Base-by-base conservation (phyloP, 805 yeast species). In the Hanseniaspora guilliermondii region DNA sequence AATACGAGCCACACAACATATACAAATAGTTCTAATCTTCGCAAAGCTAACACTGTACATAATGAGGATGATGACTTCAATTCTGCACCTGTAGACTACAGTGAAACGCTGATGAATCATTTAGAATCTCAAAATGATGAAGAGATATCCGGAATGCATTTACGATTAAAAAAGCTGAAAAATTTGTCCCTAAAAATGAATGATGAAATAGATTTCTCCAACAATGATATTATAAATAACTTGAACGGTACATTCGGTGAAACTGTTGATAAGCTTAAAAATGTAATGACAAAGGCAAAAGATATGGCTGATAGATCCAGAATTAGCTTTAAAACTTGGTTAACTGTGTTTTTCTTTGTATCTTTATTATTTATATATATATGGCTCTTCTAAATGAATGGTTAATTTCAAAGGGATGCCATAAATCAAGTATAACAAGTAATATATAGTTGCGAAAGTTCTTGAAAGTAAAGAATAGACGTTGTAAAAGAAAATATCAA, bases 81-180 rank as follows among this genome's bases (percentile, higher is more conserved):
- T 16, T 37, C 47, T 7, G 37, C 40, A 6, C 62, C 65, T 1
- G 60, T 69, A 44, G 78, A 73, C 61, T 76, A 71, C 62, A 70
- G 76, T 14, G 83, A 80, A 44, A 68, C 78, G 27, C 71, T 75
- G 55, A 61, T 81, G 60, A 75, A 83, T 21, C 79, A 77, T 57
- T 63, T 83, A 48, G 89, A 83, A 63, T 73, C 83, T 3, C 89
- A 83, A 62, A 76, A 76, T 57, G 85, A 79, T 36, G 83, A 79
- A 55, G 78, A 80, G 52, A 64, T 79, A 59, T 71, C 73, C 22
- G 68, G 73, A 2, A 76, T 83, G 75, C 70, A 76, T 35, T 73
- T 75, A 39, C 79, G 77, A 58, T 73, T 83, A 21, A 67, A 71
- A 48, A 70, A 78, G 30, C 67, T 83, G 53, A 83, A 82, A 62